Conservation (phyloP, 805 yeast genomes). For the Tetrapisispora namnaoensis region DNA sequence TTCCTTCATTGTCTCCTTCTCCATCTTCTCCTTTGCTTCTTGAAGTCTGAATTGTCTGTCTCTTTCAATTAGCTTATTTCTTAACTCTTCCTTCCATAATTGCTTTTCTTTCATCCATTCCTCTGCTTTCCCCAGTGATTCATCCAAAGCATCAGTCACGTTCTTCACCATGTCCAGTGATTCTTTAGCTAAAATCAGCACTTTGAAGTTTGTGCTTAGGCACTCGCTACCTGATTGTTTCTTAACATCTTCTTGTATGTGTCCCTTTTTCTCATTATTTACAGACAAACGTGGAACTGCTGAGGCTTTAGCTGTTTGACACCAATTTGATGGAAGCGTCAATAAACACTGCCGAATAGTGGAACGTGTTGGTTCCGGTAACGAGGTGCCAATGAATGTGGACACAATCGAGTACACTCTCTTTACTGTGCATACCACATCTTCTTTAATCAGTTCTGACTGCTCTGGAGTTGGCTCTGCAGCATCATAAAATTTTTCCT, state of each 20-base stretch:
- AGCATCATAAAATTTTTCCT: slow-evolving; percentile 28
- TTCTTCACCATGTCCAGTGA: slow-evolving; percentile 79
- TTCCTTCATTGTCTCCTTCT: neutral
- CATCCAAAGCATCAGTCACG: slow-evolving; percentile 76
- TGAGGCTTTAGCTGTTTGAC: slow-evolving; percentile 31
- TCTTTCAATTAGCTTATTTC: slow-evolving; percentile 10
- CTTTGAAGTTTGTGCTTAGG: slow-evolving; percentile 54
- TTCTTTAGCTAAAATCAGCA: slow-evolving; percentile 77
- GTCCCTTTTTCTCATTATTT: neutral
- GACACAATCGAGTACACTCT: slow-evolving; percentile 81
- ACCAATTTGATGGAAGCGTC: slow-evolving; percentile 67
- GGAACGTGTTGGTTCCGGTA: slow-evolving; percentile 70
- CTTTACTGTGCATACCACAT: slow-evolving; percentile 79
- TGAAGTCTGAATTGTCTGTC: neutral
- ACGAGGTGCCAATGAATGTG: slow-evolving; percentile 65
- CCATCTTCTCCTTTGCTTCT: neutral
- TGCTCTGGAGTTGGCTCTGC: slow-evolving; percentile 21
- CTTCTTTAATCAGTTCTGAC: slow-evolving; percentile 51
- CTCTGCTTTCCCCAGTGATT: slow-evolving; percentile 77
- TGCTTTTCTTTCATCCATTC: slow-evolving; percentile 56
- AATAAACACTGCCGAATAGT: slow-evolving; percentile 73
- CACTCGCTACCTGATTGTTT: neutral
- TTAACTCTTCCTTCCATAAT: slow-evolving; percentile 27
- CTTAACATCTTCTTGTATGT: neutral
- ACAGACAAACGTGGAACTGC: slow-evolving; percentile 3